Evolutionary conservation across 805 yeast genomes (phyloP).

Genomic region (Phaffomyces antillensis): DNA sequence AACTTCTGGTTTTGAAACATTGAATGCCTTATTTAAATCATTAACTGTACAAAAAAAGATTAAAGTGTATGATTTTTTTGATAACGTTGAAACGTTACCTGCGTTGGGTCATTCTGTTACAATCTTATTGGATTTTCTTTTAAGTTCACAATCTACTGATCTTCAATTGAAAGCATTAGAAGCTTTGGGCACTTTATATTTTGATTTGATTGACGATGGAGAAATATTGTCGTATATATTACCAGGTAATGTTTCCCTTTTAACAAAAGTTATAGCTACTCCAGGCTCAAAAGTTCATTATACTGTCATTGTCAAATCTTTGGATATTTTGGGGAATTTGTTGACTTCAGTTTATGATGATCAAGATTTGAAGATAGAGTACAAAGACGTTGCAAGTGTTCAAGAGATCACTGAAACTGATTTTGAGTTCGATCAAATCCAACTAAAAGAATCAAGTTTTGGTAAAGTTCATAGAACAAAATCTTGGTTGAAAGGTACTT

Average conservation of each 20-base stretch:
- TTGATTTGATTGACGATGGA: slow-evolving; percentile 33
- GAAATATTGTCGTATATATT: slow-evolving; percentile 41
- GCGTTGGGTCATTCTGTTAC: slow-evolving; percentile 42
- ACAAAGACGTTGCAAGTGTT: slow-evolving; percentile 16
- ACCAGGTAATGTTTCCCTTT: slow-evolving; percentile 44
- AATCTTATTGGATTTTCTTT: slow-evolving; percentile 31
- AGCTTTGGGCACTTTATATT: slow-evolving; percentile 29
- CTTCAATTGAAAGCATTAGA: slow-evolving; percentile 28
- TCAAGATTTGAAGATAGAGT: slow-evolving; percentile 25
- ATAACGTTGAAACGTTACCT: slow-evolving; percentile 31
- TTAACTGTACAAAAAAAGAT: slow-evolving; percentile 18
- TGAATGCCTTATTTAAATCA: slow-evolving; percentile 26
- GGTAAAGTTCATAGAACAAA: slow-evolving; percentile 34
- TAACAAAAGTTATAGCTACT: slow-evolving; percentile 31
- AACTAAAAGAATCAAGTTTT: slow-evolving; percentile 13
- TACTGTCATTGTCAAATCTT: slow-evolving; percentile 25
- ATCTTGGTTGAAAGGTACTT: slow-evolving; percentile 50
- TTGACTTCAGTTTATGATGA: slow-evolving; percentile 36
- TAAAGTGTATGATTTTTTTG: slow-evolving; percentile 21
- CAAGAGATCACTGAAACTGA: slow-evolving; percentile 11
- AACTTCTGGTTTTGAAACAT: slow-evolving; percentile 28
- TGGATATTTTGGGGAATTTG: slow-evolving; percentile 27
- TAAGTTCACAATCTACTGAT: slow-evolving; percentile 21
- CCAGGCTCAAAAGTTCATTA: slow-evolving; percentile 30
- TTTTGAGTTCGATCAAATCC: slow-evolving; percentile 13